Percentiles rank a stretch among this genome's conserved stretches.
These are phyloP conservation scores for Neurospora pannonica DNA, from an alignment of 495 filamentous ascomycete genomes.

Conservation along the genomic window DNA sequence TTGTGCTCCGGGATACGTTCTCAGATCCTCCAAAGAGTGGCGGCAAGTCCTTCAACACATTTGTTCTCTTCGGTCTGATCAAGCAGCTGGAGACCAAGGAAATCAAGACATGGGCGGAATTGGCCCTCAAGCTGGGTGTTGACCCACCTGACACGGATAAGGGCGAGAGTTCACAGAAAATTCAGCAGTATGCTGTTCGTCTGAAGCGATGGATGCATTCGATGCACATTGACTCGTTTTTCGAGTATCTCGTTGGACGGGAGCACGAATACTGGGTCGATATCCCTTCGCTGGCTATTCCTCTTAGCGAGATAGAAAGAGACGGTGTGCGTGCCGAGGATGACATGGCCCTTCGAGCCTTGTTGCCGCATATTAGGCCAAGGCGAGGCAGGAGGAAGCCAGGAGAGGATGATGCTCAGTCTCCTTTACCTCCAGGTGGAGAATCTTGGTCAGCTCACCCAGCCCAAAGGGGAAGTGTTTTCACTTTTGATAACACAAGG, in stretches of 20 bases:
- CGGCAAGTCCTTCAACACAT: constrained; percentile 84
- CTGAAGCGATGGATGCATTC: constrained; percentile 98
- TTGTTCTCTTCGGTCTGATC: constrained; percentile 73
- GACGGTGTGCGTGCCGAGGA: constrained; percentile 88
- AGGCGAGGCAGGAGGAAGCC: constrained; percentile 79
- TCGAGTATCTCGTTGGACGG: constrained; percentile 79
- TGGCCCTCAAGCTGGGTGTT: constrained; percentile 83
- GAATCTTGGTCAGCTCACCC: constrained; percentile 42
- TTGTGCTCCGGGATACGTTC: constrained; percentile 70
- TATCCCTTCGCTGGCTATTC: constrained; percentile 59
- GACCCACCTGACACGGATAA: constrained; percentile 77
- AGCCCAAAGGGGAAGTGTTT: constrained; percentile 26
- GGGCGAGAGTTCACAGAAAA: constrained; percentile 90
- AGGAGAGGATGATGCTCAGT: constrained; percentile 56
- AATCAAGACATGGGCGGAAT: constrained; percentile 91
- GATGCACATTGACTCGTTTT: constrained; percentile 96
- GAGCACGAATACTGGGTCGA: constrained; percentile 77
- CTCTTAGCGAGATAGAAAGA: constrained; percentile 50
- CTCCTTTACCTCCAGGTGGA: constrained; percentile 46
- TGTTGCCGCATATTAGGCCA: constrained; percentile 83
- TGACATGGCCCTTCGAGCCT: constrained; percentile 80
- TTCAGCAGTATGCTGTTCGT: constrained; percentile 93
- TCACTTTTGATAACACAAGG: constrained; percentile 23
- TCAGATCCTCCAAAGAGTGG: constrained; percentile 81
- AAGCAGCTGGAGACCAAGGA: constrained; percentile 74